Percentiles rank a stretch among this genome's conserved stretches.
These are phyloP conservation scores for Candida peoriensis DNA, from an alignment of 805 yeast genomes.

Conservation along the genomic window DNA sequence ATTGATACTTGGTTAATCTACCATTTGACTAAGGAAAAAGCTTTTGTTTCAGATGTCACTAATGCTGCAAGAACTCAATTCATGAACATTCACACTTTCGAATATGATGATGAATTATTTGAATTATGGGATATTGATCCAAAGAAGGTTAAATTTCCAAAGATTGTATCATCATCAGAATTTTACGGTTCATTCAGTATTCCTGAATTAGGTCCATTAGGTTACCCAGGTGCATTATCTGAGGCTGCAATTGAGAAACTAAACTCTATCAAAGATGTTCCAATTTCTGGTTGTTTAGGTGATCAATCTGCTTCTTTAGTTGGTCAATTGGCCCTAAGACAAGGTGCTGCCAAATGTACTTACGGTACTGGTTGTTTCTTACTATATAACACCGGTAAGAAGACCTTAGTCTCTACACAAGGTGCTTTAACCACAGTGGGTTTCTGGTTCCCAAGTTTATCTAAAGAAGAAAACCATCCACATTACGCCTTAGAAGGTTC, in stretches of 20 bases:
- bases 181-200: constrained; percentile 66
- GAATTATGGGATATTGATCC: constrained; percentile 78
- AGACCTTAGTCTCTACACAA: constrained; percentile 63
- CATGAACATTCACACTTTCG: constrained; percentile 70
- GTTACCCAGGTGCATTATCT: constrained; percentile 46
- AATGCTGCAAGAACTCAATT: constrained; percentile 90
- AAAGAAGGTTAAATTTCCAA: constrained; percentile 60
- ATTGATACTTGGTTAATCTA: constrained; percentile 92
- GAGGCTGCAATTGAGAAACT: constrained; percentile 47
- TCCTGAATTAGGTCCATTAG: constrained; percentile 51
- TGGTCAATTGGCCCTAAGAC: constrained; percentile 81
- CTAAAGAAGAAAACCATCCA: constrained; percentile 44
- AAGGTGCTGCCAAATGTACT: constrained; percentile 90
- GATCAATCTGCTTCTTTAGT: constrained; percentile 93
- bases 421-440: constrained; percentile 90
- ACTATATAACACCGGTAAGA: constrained; percentile 78
- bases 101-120: constrained; percentile 73
- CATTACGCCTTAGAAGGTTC: constrained; percentile 93
- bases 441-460: constrained; percentile 76
- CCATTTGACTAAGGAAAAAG: constrained; percentile 65
- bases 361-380: constrained; percentile 96
- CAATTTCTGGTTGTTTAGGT: constrained; percentile 87
- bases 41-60: constrained; percentile 80
- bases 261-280: constrained; percentile 50
- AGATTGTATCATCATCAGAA: constrained; percentile 74